phyloP scores from a whole-genome alignment of 805 yeast genomes.

The Starmera caribaea region DNA sequence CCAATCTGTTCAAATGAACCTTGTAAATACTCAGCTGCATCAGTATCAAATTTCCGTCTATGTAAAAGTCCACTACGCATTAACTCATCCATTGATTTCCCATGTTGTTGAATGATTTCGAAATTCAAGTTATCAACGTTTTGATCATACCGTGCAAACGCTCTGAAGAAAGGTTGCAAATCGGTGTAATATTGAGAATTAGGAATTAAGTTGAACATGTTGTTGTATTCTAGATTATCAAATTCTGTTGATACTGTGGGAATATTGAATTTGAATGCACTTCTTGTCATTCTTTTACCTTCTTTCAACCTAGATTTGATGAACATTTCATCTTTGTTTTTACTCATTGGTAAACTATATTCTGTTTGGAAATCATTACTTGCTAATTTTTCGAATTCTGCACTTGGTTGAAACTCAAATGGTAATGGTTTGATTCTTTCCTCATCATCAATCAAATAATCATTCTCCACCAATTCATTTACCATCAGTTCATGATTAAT shows the following conservation, averaged over 20 bases:
- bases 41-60: too few species aligned
- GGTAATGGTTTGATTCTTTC: conserved; percentile 23
- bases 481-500: conserved; percentile 25
- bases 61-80: too few species aligned
- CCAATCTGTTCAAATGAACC: too few species aligned
- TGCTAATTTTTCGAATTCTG: conserved; percentile 1
- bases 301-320: conserved; percentile 7
- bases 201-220: conserved; percentile 9
- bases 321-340: conserved; percentile 6
- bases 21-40: too few species aligned
- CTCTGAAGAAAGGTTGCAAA: conserved; percentile 16
- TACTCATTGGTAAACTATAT: too few species aligned
- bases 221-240: conserved; percentile 1
- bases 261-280: conserved; percentile 2
- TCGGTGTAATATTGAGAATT: conserved; percentile 6
- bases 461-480: conserved; percentile 16
- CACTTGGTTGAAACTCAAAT: conserved; percentile 29
- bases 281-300: conserved; percentile 10
- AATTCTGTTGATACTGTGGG: conserved; percentile 1
- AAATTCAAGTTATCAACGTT: conserved; percentile 1
- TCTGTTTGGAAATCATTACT: too few species aligned
- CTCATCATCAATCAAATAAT: conserved; percentile 23
- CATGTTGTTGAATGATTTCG: conserved; percentile 1
- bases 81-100: background rate
- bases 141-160: conserved; percentile 12